phyloP scores from a whole-genome alignment of 257 asterid species.

The Capsicum rhomboideum region DNA sequence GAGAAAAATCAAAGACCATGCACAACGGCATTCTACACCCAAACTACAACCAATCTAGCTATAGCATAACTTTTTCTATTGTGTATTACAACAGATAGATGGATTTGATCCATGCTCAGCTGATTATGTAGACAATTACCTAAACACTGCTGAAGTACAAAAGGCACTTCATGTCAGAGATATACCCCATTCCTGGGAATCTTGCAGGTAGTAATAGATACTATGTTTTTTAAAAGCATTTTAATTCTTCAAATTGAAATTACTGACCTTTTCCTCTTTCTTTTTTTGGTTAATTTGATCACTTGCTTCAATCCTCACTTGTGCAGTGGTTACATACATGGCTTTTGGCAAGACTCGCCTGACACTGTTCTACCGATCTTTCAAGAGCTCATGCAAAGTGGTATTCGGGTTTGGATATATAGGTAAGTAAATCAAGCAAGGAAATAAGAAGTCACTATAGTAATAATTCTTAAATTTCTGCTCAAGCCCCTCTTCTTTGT shows the following conservation, averaged over 20 bases:
- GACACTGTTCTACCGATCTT: slow-evolving; percentile 40
- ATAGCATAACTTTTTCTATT: not conserved
- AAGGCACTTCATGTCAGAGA: slow-evolving; percentile 41
- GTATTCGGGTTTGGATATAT: slow-evolving; percentile 47
- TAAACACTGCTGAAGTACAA: slow-evolving; percentile 46
- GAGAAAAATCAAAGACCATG: not conserved
- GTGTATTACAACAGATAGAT: slow-evolving; percentile 14
- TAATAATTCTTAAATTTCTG: not conserved
- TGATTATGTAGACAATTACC: slow-evolving; percentile 22
- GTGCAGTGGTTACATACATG: not conserved
- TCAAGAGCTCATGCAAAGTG: slow-evolving; percentile 40
- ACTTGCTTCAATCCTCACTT: not conserved
- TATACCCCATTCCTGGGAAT: slow-evolving; percentile 32
- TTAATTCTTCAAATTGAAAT: not conserved
- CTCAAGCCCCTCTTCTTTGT: not conserved
- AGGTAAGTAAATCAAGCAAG: slow-evolving; percentile 17
- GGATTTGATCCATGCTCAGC: slow-evolving; percentile 53
- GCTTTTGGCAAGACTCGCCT: slow-evolving; percentile 32
- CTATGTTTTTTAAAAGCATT: not conserved
- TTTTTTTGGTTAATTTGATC: not conserved
- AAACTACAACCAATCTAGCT: not conserved
- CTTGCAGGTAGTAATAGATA: slow-evolving; percentile 45
- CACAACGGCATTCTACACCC: not conserved
- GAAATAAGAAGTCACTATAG: too few species aligned
- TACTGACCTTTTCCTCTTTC: not conserved